Percentiles rank a stretch among this genome's conserved stretches.
phyloP scores from a whole-genome alignment of 768 basidiomycete genomes.

The Pholiota molesta region DNA sequence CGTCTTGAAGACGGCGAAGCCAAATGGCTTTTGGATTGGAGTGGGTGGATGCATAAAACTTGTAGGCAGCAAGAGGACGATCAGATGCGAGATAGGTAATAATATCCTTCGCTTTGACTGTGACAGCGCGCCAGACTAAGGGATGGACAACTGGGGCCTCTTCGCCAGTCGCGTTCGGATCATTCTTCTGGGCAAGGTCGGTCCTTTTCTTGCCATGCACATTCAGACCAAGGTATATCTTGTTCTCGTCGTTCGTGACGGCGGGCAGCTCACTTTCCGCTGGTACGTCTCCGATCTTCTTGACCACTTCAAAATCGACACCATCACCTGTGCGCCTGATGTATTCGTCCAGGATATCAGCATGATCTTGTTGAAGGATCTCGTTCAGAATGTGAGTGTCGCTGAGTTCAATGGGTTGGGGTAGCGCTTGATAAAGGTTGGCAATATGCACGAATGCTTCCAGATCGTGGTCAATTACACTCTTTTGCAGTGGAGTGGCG shows the following conservation, averaged over 20 bases:
- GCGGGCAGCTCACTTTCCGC: slow-evolving; percentile 28
- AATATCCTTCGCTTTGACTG: slow-evolving; percentile 31
- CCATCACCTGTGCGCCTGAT: slow-evolving; percentile 55
- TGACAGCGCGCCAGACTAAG: slow-evolving; percentile 49
- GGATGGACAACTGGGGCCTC: slow-evolving; percentile 19
- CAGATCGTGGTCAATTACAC: slow-evolving; percentile 48
- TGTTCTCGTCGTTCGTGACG: slow-evolving; percentile 39
- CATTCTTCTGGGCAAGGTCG: slow-evolving; percentile 53
- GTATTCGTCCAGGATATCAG: slow-evolving; percentile 57
- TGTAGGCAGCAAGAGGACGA: slow-evolving; percentile 52
- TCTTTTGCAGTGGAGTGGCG: slow-evolving; percentile 32
- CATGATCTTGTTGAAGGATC: slow-evolving; percentile 44
- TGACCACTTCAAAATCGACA: slow-evolving; percentile 31
- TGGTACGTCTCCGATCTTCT: slow-evolving; percentile 17
- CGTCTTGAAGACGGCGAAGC: slow-evolving; percentile 34
- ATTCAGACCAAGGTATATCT: slow-evolving; percentile 58
- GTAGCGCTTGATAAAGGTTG: slow-evolving; percentile 44
- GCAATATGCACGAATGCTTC: slow-evolving; percentile 52
- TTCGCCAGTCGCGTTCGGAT: slow-evolving; percentile 41
- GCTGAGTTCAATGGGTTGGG: slow-evolving; percentile 30
- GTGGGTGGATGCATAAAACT: slow-evolving; percentile 46
- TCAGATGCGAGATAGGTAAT: slow-evolving; percentile 52
- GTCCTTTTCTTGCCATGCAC: slow-evolving; percentile 67
- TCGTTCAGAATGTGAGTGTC: slow-evolving; percentile 16
- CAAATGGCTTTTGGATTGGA: slow-evolving; percentile 45